Conservation (phyloP, 306 rosid genomes). For the Quillaja saponaria region DNA sequence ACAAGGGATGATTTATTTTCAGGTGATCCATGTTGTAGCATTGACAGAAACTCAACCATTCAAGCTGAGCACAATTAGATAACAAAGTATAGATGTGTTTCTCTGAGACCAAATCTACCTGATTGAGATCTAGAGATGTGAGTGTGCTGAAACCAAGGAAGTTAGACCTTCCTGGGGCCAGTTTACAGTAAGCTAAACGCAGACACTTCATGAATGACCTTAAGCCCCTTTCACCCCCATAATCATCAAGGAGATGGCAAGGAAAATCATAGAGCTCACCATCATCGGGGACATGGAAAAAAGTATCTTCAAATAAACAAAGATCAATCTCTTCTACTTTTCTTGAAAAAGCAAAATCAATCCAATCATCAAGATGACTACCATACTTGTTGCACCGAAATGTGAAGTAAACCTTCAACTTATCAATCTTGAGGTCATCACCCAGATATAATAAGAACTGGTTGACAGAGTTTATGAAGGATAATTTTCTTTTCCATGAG, state of each 20-base stretch:
- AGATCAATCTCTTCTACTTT: slow-evolving; percentile 39
- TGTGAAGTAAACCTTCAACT: slow-evolving; percentile 28
- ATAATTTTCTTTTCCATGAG: slow-evolving; percentile 8
- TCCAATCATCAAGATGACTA: slow-evolving; percentile 23
- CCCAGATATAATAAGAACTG: slow-evolving; percentile 18
- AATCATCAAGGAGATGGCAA: no score
- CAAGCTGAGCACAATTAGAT: no score
- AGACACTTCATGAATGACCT: slow-evolving; percentile 21
- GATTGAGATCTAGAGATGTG: no score
- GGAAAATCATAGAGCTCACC: no score
- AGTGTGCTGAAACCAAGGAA: background rate
- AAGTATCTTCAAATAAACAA: slow-evolving; percentile 33
- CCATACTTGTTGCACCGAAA: slow-evolving; percentile 7
- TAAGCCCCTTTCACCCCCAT: background rate
- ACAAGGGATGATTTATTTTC: no score
- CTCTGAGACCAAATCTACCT: no score
- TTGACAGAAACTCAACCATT: no score
- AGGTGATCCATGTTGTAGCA: no score
- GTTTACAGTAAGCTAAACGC: slow-evolving; percentile 31
- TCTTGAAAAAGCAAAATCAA: slow-evolving; percentile 18
- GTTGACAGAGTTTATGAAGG: slow-evolving; percentile 12
- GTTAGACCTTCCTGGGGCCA: slow-evolving; percentile 19
- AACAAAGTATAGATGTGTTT: no score
- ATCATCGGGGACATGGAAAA: background rate
- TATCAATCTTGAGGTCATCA: slow-evolving; percentile 20